Conservation (phyloP, 2,329 filamentous ascomycete genomes). For the Apiospora saccharicola region DNA sequence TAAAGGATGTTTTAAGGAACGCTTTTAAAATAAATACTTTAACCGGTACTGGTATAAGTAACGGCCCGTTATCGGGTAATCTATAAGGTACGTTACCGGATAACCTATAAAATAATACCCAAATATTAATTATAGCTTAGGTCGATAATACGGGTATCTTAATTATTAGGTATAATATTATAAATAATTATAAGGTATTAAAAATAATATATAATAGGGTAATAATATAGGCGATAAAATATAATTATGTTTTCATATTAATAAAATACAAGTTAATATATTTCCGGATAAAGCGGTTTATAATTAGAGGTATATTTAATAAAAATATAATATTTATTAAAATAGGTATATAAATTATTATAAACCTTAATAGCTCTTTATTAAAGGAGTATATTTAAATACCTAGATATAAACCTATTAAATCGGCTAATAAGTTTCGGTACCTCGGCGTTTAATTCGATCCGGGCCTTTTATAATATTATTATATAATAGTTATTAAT, state of each 20-base stretch:
- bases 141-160: neutral
- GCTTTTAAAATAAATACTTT: too few relatives aligned
- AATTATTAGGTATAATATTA: neutral
- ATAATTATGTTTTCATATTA: too few relatives aligned
- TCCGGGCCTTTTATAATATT: neutral
- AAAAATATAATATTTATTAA: conserved; percentile 11
- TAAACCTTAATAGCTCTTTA: neutral
- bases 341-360: too few relatives aligned
- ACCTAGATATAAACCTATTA: neutral
- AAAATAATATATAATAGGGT: neutral
- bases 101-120: neutral
- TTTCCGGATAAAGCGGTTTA: neutral
- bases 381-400: neutral
- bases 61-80: neutral
- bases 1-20: too few relatives aligned
- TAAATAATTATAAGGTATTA: neutral
- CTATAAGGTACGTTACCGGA: neutral
- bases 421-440: neutral
- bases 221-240: too few relatives aligned
- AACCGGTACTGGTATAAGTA: neutral
- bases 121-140: neutral
- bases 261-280: neutral
- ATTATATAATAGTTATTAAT: neutral
- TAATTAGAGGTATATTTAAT: neutral
- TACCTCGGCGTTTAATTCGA: neutral